Evolutionary conservation across 345 rosid genomes (phyloP).

Genomic region (Moringa oleifera): DNA sequence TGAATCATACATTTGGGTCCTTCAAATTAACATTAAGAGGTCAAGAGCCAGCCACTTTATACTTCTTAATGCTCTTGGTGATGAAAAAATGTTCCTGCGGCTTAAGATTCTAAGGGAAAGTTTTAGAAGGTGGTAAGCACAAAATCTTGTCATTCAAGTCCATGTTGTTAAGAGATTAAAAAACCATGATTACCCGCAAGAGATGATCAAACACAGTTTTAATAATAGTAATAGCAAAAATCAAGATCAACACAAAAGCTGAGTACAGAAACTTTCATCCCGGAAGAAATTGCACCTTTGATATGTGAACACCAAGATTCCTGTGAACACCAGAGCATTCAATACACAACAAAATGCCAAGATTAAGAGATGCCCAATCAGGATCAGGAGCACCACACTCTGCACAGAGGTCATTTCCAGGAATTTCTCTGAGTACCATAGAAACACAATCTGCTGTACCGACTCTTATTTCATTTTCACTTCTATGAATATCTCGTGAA

Average conservation of each 20-base stretch:
- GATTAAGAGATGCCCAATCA: slow-evolving; percentile 93
- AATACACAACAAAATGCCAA: slow-evolving; percentile 76
- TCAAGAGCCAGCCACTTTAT: too few relatives aligned
- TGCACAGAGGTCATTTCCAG: slow-evolving; percentile 79
- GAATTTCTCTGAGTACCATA: slow-evolving; percentile 48
- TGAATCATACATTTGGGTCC: too few relatives aligned
- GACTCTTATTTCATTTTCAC: slow-evolving; percentile 22
- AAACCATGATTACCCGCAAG: neutral
- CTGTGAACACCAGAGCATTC: slow-evolving; percentile 92
- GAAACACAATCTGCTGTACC: slow-evolving; percentile 39
- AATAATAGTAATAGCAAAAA: too few relatives aligned
- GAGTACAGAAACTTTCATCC: neutral
- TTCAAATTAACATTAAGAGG: too few relatives aligned
- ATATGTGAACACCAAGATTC: slow-evolving; percentile 88
- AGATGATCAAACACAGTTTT: neutral
- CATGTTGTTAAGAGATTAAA: neutral
- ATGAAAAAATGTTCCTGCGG: too few relatives aligned
- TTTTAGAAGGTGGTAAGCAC: too few relatives aligned
- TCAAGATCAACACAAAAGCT: neutral
- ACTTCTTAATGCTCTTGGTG: too few relatives aligned
- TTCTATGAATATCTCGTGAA: slow-evolving; percentile 22
- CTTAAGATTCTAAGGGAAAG: too few relatives aligned
- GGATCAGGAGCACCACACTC: slow-evolving; percentile 77
- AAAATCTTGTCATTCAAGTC: neutral
- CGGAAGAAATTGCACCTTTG: slow-evolving; percentile 51